Percentiles rank a stretch among this genome's conserved stretches.
Conservation (phyloP, 345 rosid genomes). For the Alliaria petiolata region DNA sequence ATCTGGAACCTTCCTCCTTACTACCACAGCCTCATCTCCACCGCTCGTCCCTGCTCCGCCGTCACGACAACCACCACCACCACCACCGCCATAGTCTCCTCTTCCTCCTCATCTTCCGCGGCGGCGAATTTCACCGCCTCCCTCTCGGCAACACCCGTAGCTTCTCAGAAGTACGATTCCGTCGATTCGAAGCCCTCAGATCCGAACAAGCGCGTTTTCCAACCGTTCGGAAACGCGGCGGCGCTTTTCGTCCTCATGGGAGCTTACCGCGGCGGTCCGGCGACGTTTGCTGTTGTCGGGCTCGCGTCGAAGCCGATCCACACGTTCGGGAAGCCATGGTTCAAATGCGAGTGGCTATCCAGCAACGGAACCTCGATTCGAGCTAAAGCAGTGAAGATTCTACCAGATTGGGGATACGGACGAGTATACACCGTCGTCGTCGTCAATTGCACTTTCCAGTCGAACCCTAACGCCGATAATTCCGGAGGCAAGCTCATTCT, state of each 20-base stretch:
- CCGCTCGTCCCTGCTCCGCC: conserved; percentile 37
- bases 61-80: conserved; percentile 18
- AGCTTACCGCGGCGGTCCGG: conserved; percentile 77
- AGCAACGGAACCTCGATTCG: conserved; percentile 48
- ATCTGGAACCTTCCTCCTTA: conserved; percentile 79
- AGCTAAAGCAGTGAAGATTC: conserved; percentile 64
- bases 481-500: conserved; percentile 67
- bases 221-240: conserved; percentile 77
- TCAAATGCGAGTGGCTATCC: conserved; percentile 80
- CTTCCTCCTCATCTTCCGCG: neutral
- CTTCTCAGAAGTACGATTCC: conserved; percentile 22
- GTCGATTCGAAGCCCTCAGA: conserved; percentile 31
- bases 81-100: neutral
- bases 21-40: conserved; percentile 59
- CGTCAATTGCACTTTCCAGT: conserved; percentile 61
- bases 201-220: conserved; percentile 64
- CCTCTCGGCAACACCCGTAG: neutral
- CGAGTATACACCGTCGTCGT: conserved; percentile 85
- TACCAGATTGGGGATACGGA: conserved; percentile 93
- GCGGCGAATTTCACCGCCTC: conserved; percentile 13
- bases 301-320: conserved; percentile 85
- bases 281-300: conserved; percentile 71
- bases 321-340: conserved; percentile 66
- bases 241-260: conserved; percentile 84
- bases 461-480: conserved; percentile 57